Conservation (phyloP, 345 rosid species). For the Gossypium herbaceum region DNA sequence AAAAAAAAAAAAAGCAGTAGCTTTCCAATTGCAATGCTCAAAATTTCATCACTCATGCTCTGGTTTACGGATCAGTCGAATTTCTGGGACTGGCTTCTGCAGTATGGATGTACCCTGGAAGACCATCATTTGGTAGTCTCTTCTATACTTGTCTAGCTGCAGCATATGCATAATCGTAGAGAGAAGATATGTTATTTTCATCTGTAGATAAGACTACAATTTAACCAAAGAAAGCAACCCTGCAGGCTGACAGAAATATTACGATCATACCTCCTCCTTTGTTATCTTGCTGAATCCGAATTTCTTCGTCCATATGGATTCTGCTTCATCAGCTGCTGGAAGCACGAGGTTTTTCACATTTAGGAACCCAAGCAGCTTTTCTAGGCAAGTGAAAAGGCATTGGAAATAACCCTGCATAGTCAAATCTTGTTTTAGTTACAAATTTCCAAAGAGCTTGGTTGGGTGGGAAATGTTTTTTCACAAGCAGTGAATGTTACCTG, state of each 20-base stretch:
- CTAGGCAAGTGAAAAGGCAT: slow-evolving; percentile 64
- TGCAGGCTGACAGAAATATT: not conserved
- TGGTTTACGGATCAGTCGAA: slow-evolving; percentile 26
- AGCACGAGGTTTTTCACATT: slow-evolving; percentile 65
- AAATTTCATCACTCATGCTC: slow-evolving; percentile 22
- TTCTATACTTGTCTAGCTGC: slow-evolving; percentile 47
- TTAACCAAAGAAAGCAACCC: not conserved
- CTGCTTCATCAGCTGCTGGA: slow-evolving; percentile 89
- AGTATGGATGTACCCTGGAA: slow-evolving; percentile 85
- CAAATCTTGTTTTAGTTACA: not conserved
- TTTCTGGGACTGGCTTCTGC: slow-evolving; percentile 55
- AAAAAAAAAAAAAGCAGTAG: not conserved
- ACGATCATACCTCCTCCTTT: slow-evolving; percentile 55
- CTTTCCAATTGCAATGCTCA: not conserved
- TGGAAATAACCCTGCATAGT: slow-evolving; percentile 80
- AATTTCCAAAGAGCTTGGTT: not conserved
- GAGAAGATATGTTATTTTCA: not conserved
- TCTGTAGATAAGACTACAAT: not conserved
- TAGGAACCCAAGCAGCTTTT: slow-evolving; percentile 63
- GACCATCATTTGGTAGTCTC: slow-evolving; percentile 62
- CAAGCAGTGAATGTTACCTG: slow-evolving; percentile 37
- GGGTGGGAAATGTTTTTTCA: not conserved
- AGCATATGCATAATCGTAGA: not conserved
- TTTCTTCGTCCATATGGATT: slow-evolving; percentile 83
- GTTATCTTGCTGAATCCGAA: slow-evolving; percentile 66